A percentile compares a stretch with the other conserved stretches of the same genome.
Conservation (phyloP, 495 filamentous ascomycete species). For the Thermothielavioides terrestris region DNA sequence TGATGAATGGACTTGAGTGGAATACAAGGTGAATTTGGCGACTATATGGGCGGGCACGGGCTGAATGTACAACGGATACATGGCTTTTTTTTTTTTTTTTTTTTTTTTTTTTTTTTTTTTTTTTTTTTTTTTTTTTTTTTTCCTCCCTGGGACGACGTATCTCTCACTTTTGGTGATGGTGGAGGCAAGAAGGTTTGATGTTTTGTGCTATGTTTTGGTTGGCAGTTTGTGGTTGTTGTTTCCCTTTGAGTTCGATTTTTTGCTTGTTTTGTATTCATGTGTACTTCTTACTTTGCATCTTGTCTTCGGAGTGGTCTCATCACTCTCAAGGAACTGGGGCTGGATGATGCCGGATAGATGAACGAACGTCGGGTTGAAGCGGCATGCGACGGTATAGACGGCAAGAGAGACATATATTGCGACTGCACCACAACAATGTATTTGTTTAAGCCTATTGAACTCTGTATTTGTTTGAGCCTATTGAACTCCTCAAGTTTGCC, state of each 20-base stretch:
- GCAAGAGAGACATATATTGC: not conserved
- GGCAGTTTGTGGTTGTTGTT: not conserved
- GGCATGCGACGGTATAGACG: not conserved
- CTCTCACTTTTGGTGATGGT: not conserved
- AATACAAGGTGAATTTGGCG: not conserved
- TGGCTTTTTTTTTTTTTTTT: not conserved
- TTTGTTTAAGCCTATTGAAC: not conserved
- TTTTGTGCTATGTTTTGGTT: not conserved
- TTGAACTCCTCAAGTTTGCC: not conserved
- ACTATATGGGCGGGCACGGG: not conserved
- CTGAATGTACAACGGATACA: conserved; percentile 6
- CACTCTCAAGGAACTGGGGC: not conserved
- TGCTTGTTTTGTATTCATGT: conserved; percentile 2
- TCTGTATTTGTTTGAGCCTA: not conserved
- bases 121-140: not conserved
- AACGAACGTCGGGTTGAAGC: not conserved
- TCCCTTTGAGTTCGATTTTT: not conserved
- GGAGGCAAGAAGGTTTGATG: not conserved
- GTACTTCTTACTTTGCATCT: conserved; percentile 1
- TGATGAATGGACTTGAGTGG: not conserved
- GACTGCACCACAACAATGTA: not conserved
- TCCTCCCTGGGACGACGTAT: not conserved
- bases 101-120: not conserved
- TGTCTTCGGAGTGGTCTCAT: not conserved
- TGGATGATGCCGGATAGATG: not conserved